phyloP scores from a whole-genome alignment of 805 yeast species.

The Kluyveromyces starmeri region DNA sequence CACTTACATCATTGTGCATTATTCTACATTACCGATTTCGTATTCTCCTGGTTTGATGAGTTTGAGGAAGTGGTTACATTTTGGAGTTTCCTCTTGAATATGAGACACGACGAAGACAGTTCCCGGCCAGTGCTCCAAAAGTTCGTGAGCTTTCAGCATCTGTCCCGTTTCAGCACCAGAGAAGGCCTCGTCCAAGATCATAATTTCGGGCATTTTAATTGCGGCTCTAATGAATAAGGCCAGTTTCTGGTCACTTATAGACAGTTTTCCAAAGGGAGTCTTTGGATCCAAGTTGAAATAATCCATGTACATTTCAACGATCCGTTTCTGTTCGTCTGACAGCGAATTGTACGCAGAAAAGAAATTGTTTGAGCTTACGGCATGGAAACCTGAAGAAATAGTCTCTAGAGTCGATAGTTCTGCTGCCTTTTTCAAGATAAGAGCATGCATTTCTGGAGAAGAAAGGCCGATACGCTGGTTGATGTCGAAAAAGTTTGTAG shows the following conservation, averaged over 20 bases:
- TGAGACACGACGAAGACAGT: conserved; percentile 80
- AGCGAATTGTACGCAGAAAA: conserved; percentile 37
- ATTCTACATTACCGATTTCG: conserved; percentile 19
- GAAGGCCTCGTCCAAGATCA: conserved; percentile 86
- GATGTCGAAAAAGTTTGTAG: conserved; percentile 64
- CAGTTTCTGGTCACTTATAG: conserved; percentile 70
- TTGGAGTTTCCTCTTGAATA: conserved; percentile 64
- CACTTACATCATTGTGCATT: no score
- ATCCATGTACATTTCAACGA: conserved; percentile 37
- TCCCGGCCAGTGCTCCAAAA: conserved; percentile 48
- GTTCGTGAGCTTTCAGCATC: conserved; percentile 44
- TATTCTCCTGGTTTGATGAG: conserved; percentile 31
- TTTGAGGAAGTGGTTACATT: conserved; percentile 42
- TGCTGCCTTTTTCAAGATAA: conserved; percentile 48
- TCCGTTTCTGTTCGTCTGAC: conserved; percentile 23
- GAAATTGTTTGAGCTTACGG: conserved; percentile 46
- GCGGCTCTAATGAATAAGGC: conserved; percentile 69
- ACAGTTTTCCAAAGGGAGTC: conserved; percentile 41
- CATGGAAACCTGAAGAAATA: conserved; percentile 63
- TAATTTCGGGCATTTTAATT: conserved; percentile 64
- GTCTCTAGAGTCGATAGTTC: conserved; percentile 44
- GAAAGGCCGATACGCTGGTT: conserved; percentile 76
- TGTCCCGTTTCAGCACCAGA: conserved; percentile 75
- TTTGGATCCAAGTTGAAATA: conserved; percentile 35
- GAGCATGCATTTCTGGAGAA: conserved; percentile 86